phyloP scores from a whole-genome alignment of 2,329 filamentous ascomycete genomes.

The Penicillium fuscoglaucum region DNA sequence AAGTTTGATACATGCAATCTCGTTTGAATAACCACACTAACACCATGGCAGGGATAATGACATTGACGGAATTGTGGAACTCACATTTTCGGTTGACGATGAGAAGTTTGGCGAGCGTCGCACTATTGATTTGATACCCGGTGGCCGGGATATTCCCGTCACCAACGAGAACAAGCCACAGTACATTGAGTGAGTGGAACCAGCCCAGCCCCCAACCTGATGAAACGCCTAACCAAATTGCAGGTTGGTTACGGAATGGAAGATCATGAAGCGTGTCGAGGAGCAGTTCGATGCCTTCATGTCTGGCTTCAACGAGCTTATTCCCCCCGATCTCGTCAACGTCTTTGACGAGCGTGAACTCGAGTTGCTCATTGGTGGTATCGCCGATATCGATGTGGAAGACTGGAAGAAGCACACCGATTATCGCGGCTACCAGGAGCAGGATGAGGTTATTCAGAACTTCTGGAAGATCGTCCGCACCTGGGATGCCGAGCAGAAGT shows the following conservation, averaged over 20 bases:
- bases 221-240: background rate
- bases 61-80: conserved; percentile 89
- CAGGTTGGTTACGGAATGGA: conserved; percentile 95
- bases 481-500: conserved; percentile 99
- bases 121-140: conserved; percentile 89
- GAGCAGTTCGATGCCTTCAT: conserved; percentile 99
- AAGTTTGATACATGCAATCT: conserved; percentile 30
- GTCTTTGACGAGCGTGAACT: conserved; percentile 98
- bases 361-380: conserved; percentile 94
- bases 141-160: conserved; percentile 87
- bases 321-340: conserved; percentile 93
- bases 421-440: conserved; percentile 97
- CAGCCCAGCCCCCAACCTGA: too few relatives aligned
- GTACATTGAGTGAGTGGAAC: conserved; percentile 76
- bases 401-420: conserved; percentile 99
- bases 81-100: conserved; percentile 96
- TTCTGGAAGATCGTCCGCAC: conserved; percentile 96
- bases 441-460: conserved; percentile 93
- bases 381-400: conserved; percentile 98
- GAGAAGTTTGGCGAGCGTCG: conserved; percentile 94
- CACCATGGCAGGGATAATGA: conserved; percentile 71
- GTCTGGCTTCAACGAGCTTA: conserved; percentile 94
- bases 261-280: conserved; percentile 96
- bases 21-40: conserved; percentile 19
- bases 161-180: conserved; percentile 99